Evolutionary conservation across 768 basidiomycete species (phyloP).

Genomic region (Lactarius vividus): DNA sequence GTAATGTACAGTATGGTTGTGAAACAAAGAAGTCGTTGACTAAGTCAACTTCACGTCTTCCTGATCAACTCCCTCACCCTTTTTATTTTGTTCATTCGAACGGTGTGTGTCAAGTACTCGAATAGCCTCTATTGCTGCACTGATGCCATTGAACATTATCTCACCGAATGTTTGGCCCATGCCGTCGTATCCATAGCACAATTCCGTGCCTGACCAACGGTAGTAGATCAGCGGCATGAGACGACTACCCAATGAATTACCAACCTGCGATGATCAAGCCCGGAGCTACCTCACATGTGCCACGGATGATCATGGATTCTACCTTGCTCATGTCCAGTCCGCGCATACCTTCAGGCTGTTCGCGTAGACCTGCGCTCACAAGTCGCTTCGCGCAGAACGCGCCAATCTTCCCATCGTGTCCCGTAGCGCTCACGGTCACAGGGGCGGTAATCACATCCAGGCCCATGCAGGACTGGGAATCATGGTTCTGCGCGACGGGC

Average conservation of each 20-base stretch:
- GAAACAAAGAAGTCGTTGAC: neutral
- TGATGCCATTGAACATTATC: constrained; percentile 76
- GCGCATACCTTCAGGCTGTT: constrained; percentile 76
- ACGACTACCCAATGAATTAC: constrained; percentile 27
- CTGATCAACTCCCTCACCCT: neutral
- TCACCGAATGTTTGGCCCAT: constrained; percentile 72
- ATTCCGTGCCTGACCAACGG: constrained; percentile 64
- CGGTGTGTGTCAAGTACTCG: constrained; percentile 46
- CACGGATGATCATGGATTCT: constrained; percentile 78
- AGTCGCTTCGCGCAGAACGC: constrained; percentile 79
- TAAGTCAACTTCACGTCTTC: neutral
- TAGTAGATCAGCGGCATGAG: constrained; percentile 1
- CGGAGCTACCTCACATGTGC: constrained; percentile 71
- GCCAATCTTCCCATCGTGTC: constrained; percentile 78
- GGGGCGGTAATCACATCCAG: constrained; percentile 60
- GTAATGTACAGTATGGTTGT: neutral
- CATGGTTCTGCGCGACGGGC: constrained; percentile 30
- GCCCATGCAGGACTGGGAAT: no score
- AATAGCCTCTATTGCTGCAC: constrained; percentile 65
- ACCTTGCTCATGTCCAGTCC: constrained; percentile 79
- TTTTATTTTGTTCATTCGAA: neutral
- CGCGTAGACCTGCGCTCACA: constrained; percentile 69
- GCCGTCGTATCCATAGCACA: constrained; percentile 75
- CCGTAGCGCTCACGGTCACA: constrained; percentile 66
- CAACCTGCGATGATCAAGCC: constrained; percentile 71